phyloP scores from a whole-genome alignment of 352 stramenopile species.

The Phytophthora meadii region DNA sequence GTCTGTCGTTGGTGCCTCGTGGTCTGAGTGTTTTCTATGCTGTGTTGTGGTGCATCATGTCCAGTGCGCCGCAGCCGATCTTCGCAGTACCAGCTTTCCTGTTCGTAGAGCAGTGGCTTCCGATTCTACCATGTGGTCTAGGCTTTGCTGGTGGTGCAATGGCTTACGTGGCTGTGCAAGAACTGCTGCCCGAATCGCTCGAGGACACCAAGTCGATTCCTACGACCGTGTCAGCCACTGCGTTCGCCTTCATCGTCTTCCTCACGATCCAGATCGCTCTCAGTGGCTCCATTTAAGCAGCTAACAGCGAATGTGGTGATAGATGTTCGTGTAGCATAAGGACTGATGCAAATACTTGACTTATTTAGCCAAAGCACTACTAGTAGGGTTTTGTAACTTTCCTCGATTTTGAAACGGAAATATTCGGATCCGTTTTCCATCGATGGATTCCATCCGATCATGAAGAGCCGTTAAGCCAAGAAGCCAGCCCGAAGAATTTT shows the following conservation, averaged over 20 bases:
- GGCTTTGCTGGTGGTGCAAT: conserved; percentile 98
- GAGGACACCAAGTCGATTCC: conserved; percentile 85
- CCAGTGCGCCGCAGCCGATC: conserved; percentile 94
- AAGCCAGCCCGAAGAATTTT: conserved; percentile 20
- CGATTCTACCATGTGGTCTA: conserved; percentile 94
- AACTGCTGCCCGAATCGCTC: conserved; percentile 82
- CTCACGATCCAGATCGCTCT: conserved; percentile 84
- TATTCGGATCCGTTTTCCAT: conserved; percentile 1
- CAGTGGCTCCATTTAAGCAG: conserved; percentile 54
- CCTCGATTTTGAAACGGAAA: conserved; percentile 5
- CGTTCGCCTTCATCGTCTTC: conserved; percentile 83
- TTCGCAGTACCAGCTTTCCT: conserved; percentile 98
- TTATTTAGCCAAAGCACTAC: conserved; percentile 28
- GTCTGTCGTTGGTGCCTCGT: conserved; percentile 94
- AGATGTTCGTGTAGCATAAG: conserved; percentile 15
- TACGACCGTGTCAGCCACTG: conserved; percentile 71
- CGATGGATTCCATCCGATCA: conserved; percentile 6
- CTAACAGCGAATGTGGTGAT: conserved; percentile 7
- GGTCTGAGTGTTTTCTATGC: conserved; percentile 91
- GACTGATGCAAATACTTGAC: conserved; percentile 14
- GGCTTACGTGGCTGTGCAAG: conserved; percentile 94
- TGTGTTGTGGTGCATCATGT: conserved; percentile 92
- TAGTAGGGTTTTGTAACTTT: background rate
- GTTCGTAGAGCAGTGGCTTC: conserved; percentile 92
- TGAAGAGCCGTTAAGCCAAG: conserved; percentile 25